Evolutionary conservation across 2,329 filamentous ascomycete genomes (phyloP).

Genomic region (Arthrobotrys entomopaga): DNA sequence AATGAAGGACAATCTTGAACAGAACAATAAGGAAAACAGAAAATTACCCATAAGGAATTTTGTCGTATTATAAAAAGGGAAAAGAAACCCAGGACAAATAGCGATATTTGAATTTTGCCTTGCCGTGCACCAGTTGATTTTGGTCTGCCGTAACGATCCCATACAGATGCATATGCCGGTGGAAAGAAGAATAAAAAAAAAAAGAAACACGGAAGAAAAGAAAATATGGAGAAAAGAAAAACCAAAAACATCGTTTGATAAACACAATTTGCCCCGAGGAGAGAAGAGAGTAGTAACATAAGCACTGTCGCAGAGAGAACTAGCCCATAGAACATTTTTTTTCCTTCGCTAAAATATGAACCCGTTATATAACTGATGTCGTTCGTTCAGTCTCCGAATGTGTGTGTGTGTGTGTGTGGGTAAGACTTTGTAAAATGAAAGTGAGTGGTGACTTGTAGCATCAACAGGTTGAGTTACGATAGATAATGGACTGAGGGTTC

Average conservation of each 20-base stretch:
- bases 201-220: background rate
- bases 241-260: slow-evolving; percentile 32
- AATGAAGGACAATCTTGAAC: slow-evolving; percentile 39
- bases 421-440: slow-evolving; percentile 28
- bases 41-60: slow-evolving; percentile 38
- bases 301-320: slow-evolving; percentile 40
- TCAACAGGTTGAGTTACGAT: slow-evolving; percentile 27
- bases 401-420: slow-evolving; percentile 21
- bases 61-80: slow-evolving; percentile 49
- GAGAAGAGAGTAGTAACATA: slow-evolving; percentile 21
- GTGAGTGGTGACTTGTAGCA: slow-evolving; percentile 28
- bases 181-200: slow-evolving; percentile 6
- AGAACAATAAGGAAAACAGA: slow-evolving; percentile 19
- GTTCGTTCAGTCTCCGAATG: slow-evolving; percentile 39
- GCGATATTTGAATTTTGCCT: slow-evolving; percentile 46
- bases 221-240: slow-evolving; percentile 28
- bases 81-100: slow-evolving; percentile 50
- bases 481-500: slow-evolving; percentile 11
- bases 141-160: slow-evolving; percentile 49
- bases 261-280: slow-evolving; percentile 46
- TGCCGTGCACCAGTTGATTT: slow-evolving; percentile 33
- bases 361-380: slow-evolving; percentile 49
- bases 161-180: slow-evolving; percentile 55
- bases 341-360: slow-evolving; percentile 53
- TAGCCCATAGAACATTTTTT: slow-evolving; percentile 53